Evolutionary conservation across 345 rosid species (phyloP).

Genomic region (Erysimum cheiranthoides): DNA sequence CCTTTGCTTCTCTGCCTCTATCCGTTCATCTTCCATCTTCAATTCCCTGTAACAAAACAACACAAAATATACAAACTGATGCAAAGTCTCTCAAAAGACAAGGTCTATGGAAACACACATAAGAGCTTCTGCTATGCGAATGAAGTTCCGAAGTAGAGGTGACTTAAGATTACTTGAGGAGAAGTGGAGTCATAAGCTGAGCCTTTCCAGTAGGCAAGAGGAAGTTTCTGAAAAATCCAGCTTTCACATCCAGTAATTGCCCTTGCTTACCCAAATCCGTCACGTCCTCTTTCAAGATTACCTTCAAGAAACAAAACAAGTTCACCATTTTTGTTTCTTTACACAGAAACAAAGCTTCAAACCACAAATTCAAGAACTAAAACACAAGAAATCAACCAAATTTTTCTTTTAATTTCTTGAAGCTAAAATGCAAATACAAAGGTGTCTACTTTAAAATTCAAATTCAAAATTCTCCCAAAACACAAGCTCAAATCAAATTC

Average conservation of each 20-base stretch:
- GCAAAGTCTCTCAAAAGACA: neutral
- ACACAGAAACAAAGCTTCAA: neutral
- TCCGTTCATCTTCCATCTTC: slow-evolving; percentile 83
- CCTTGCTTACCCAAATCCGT: slow-evolving; percentile 75
- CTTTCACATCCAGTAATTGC: slow-evolving; percentile 77
- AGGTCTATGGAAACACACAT: neutral
- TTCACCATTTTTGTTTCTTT: slow-evolving; percentile 1
- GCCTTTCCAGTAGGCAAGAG: slow-evolving; percentile 85
- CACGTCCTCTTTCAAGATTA: slow-evolving; percentile 90
- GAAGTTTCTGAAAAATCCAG: slow-evolving; percentile 89
- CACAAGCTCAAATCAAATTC: neutral
- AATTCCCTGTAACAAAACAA: slow-evolving; percentile 60
- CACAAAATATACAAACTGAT: neutral
- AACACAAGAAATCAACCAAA: neutral
- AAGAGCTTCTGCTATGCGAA: slow-evolving; percentile 7
- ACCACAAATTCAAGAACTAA: neutral
- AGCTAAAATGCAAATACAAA: slow-evolving; percentile 4
- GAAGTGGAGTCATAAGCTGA: slow-evolving; percentile 74
- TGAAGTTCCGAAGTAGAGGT: neutral
- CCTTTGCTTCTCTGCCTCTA: slow-evolving; percentile 91
- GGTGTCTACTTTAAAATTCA: neutral
- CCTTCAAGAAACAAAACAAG: slow-evolving; percentile 49
- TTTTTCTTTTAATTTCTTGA: neutral
- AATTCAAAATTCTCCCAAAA: neutral
- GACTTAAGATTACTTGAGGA: slow-evolving; percentile 66